Base-by-base conservation (phyloP, 768 basidiomycete species). In the Glaciozyma antarctica region DNA sequence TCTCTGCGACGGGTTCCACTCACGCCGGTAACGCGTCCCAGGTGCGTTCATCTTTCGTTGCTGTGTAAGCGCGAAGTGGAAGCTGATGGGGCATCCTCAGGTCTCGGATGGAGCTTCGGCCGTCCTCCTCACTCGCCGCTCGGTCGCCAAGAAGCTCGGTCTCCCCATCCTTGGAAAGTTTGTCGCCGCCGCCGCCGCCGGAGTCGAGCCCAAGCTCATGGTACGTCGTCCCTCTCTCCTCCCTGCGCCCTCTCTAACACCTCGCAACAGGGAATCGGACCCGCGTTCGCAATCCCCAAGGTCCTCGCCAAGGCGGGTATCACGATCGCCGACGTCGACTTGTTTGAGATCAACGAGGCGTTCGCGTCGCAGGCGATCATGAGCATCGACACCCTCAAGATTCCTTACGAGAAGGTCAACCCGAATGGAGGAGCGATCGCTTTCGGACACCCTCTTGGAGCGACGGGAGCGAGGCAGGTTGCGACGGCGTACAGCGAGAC, bases 61-160 rank as follows among this genome's bases (percentile, higher is more conserved):
- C 19, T 9, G 2, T 24, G 13, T 48, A 7, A 21, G 4, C 17
- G 21, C 45, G 45, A 47, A 47, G 17, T 3, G 45, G 45, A 17
- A 16, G 47, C 19, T 24, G 47, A 48, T 21, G 32, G 9, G 32
- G 32, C 5, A 5, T 32, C 32, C 73, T 16, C 78, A 78, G 64
- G 76, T 97, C 21, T 92, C 93, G 2, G 94, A 99, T 74, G 94
- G 95, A 47, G 94, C 91, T 4, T 88, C 90, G 21, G 91, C 91
- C 0, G 89, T 94, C 57, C 79, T 94, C 58, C 84, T 93, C 62
- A 80, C 88, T 32, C 83, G 88, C 55, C 84, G 92, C 47, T 86
- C 85, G 34, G 81, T 84, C 59, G 91, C 92, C 8, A 84, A 85
- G 76, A 84, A 83, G 67, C 85, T 92, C 59, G 86, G 88, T 32